Conservation (phyloP, 306 rosid genomes). For the Rosa rugosa region DNA sequence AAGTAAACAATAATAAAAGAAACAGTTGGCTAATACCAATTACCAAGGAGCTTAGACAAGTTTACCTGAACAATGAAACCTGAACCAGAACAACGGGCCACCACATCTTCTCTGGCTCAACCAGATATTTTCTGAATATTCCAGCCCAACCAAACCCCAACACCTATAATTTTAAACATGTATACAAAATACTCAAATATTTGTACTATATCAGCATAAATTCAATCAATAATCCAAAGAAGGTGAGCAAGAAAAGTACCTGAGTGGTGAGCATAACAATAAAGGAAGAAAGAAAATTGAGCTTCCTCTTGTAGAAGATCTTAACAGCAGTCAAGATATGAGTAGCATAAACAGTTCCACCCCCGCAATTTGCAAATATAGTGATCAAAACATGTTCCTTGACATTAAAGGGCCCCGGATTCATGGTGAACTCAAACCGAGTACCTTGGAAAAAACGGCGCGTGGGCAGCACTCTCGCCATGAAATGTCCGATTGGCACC, state of each 20-base stretch:
- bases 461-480: conserved; percentile 64
- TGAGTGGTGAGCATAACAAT: conserved; percentile 83
- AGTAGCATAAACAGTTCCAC: conserved; percentile 62
- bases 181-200: background rate
- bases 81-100: conserved; percentile 79
- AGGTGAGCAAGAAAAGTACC: conserved; percentile 9
- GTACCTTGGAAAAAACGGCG: conserved; percentile 50
- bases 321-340: conserved; percentile 80
- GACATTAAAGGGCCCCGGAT: conserved; percentile 79
- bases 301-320: conserved; percentile 57
- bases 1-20: background rate
- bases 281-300: conserved; percentile 59
- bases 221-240: background rate
- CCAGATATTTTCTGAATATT: conserved; percentile 57
- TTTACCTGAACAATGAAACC: conserved; percentile 72
- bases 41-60: background rate
- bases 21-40: conserved; percentile 2
- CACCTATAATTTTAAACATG: conserved; percentile 28
- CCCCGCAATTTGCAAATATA: conserved; percentile 82
- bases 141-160: conserved; percentile 90
- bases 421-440: conserved; percentile 57
- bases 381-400: conserved; percentile 91
- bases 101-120: conserved; percentile 88
- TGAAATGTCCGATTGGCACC: conserved; percentile 77
- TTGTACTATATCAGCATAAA: background rate